Evolutionary conservation across 768 basidiomycete genomes (phyloP), one percentile per base, ranked within the genome.

Genomic region (Mycena rosella): DNA sequence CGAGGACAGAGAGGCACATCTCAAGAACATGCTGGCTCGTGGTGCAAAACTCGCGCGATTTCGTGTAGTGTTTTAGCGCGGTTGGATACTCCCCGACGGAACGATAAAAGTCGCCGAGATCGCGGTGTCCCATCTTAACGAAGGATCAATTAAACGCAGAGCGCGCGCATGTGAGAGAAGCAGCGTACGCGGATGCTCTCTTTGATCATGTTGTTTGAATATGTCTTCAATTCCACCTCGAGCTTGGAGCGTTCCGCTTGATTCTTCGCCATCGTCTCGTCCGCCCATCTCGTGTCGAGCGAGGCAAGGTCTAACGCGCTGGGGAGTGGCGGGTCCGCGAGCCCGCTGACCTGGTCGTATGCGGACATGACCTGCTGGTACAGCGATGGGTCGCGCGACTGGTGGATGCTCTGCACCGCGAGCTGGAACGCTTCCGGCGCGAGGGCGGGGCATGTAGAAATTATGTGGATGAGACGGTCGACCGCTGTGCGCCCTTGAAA

Each of bases 191-290:
- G 84, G 73, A 98, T 96, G 85, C 94, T 96, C 86, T 99, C 97
- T 80, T 98, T 99, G 84, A 99, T 98, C 91, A 98, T 92, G 77
- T 98, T 99, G 73, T 94, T 96, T 70, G 90, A 86, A 75, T 98
- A 98, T 14, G 92, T 94, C 87, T 96, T 96, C 75, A 98, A 83
- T 77, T 99, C 97, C 7, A 96, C 92, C 81, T 98, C 96, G 64
- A 98, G 82, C 77, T 92, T 94, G n/a, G 86, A 87, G 65, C 84
- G 84, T 75, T 96, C 95, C n/a, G 87, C 86, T 68, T 84, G 81
- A 73, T 93, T 95, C 78, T 86, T 88, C 67, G 86, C 83, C 47
- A 83, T 81, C 30, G 81, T 86, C 71, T 91, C 88, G 47, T 96
- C 93, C 20, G 89, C 79, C 96, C 95, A 98, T 14, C 81, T 83